A percentile compares a stretch with the other conserved stretches of the same genome.
phyloP scores from a whole-genome alignment of 2,329 filamentous ascomycete genomes.

The Xylariaceae sp. region DNA sequence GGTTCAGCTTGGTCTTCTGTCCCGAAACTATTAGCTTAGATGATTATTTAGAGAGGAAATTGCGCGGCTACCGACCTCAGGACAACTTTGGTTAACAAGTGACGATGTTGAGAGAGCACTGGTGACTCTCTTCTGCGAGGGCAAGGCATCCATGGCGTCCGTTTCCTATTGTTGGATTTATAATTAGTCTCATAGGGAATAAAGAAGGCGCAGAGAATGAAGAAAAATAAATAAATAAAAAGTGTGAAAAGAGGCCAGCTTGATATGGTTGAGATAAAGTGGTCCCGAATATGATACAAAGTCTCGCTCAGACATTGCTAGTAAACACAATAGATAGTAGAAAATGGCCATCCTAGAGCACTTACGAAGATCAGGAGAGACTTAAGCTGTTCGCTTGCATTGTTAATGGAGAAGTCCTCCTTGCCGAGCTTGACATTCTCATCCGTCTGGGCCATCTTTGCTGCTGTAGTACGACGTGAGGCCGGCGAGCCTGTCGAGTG shows the following conservation, averaged over 20 bases:
- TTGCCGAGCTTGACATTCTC: conserved; percentile 37
- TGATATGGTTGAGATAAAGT: background rate
- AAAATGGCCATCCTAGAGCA: conserved; percentile 14
- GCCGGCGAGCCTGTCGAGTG: conserved; percentile 39
- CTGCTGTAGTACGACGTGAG: conserved; percentile 32
- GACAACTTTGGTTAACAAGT: conserved; percentile 48
- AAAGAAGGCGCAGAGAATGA: background rate
- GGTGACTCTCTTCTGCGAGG: conserved; percentile 39
- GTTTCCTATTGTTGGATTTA: conserved; percentile 20
- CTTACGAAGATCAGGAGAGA: conserved; percentile 31
- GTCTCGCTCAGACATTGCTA: background rate
- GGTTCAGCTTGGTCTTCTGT: conserved; percentile 31
- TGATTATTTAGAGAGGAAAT: background rate
- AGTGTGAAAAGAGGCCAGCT: background rate
- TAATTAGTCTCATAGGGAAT: background rate
- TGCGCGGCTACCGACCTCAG: conserved; percentile 41
- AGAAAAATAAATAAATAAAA: background rate
- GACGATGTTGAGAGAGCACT: conserved; percentile 48
- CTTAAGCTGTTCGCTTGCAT: conserved; percentile 31
- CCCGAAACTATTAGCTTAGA: conserved; percentile 1
- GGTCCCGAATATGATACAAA: background rate
- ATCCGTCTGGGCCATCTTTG: conserved; percentile 32
- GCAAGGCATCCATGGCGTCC: conserved; percentile 19
- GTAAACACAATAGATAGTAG: background rate
- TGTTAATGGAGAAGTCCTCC: conserved; percentile 30